Conservation (phyloP, 495 filamentous ascomycete species). For the Aspergillus indologenus region DNA sequence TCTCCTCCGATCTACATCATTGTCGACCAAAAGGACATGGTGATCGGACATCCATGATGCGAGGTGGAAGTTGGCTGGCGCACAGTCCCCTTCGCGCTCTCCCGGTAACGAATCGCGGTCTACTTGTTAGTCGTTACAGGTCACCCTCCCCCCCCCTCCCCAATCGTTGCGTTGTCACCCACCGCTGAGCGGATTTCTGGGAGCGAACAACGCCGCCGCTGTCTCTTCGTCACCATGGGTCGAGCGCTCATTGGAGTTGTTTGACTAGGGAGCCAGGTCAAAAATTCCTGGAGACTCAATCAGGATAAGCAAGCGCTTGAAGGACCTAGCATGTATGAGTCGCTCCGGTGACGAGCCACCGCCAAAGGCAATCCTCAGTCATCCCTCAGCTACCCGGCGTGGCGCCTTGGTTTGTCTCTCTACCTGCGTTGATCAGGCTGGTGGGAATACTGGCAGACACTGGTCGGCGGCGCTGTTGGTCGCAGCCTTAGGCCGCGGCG, state of each 20-base stretch:
- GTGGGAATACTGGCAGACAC: background rate
- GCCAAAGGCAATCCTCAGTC: background rate
- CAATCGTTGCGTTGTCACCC: slow-evolving; percentile 19
- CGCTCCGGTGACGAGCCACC: background rate
- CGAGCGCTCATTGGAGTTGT: background rate
- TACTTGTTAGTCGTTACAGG: slow-evolving; percentile 20
- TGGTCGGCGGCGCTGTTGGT: background rate
- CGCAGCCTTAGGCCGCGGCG: background rate
- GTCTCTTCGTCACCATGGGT: background rate
- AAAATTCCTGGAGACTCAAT: background rate
- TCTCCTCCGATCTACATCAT: background rate
- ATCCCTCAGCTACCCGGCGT: background rate
- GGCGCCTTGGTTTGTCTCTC: background rate
- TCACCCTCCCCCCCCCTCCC: slow-evolving; percentile 4
- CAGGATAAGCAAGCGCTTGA: background rate
- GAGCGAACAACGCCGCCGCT: slow-evolving; percentile 19
- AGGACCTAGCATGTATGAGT: background rate
- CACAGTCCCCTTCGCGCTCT: slow-evolving; percentile 25
- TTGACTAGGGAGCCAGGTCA: background rate
- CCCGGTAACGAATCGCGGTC: slow-evolving; percentile 17
- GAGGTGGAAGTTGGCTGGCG: slow-evolving; percentile 12
- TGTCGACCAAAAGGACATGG: background rate
- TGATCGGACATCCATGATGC: slow-evolving; percentile 15
- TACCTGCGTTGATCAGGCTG: background rate
- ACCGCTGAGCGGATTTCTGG: slow-evolving; percentile 11